A percentile compares a stretch with the other conserved stretches of the same genome.
Evolutionary conservation across 1,139 yeast genomes (phyloP).

Genomic region (Taphrina flavorubra): DNA sequence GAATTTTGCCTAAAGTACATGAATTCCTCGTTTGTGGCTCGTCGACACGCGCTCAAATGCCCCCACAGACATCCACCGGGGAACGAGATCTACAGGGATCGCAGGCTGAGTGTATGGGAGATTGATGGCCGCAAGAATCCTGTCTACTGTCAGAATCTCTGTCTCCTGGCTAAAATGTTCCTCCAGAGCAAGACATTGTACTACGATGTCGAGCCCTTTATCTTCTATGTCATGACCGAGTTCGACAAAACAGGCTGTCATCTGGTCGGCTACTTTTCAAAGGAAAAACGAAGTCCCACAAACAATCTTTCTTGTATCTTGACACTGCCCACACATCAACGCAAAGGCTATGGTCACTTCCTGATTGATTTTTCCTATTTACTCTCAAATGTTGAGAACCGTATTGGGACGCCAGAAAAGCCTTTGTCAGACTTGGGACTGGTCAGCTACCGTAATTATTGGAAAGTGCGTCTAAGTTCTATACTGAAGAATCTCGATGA

Average conservation of each 20-base stretch:
- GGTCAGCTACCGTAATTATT: conserved; percentile 81
- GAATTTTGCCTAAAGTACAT: conserved; percentile 84
- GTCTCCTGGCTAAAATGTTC: conserved; percentile 85
- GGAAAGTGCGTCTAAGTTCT: conserved; percentile 73
- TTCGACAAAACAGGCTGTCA: conserved; percentile 67
- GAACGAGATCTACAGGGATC: conserved; percentile 79
- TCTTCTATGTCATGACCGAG: conserved; percentile 83
- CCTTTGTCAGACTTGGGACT: conserved; percentile 88
- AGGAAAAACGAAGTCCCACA: conserved; percentile 57
- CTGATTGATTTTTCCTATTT: conserved; percentile 88
- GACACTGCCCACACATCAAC: conserved; percentile 84
- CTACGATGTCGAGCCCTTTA: conserved; percentile 93
- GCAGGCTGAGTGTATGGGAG: conserved; percentile 76
- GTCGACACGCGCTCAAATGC: conserved; percentile 62
- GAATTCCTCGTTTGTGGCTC: conserved; percentile 68
- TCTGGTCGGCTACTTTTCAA: conserved; percentile 92
- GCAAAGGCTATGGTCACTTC: conserved; percentile 87
- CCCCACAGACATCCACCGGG: conserved; percentile 83
- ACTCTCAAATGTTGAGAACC: conserved; percentile 72
- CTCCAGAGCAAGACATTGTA: conserved; percentile 88
- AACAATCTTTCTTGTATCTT: conserved; percentile 89
- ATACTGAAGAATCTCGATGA: conserved; percentile 54
- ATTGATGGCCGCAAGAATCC: conserved; percentile 88
- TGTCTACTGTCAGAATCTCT: conserved; percentile 80
- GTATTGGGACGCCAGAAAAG: conserved; percentile 91